Base-by-base conservation (phyloP, 2,329 filamentous ascomycete genomes). In the Talaromyces sp. region DNA sequence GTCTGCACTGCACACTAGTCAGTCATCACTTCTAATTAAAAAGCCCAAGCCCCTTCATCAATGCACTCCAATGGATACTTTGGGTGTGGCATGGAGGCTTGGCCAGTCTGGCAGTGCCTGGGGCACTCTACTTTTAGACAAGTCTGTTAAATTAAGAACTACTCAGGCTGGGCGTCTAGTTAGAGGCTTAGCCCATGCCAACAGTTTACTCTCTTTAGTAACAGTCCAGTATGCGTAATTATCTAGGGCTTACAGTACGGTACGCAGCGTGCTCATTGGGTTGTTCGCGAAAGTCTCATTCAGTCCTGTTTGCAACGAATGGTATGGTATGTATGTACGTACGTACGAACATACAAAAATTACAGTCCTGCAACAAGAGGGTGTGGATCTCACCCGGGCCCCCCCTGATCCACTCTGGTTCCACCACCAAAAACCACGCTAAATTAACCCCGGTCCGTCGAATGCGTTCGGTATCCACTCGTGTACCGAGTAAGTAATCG, bases 31-130 rank as follows among this genome's bases (percentile, higher is more conserved):
- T 57, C n/a, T 22, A 41, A 57, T 57, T 41, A 39, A 27, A 9
- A 19, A 43, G 56, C 45, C 56, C 56, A 59, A 59, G 56, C 56
- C 56, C 56, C 56, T 59, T 43, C 56, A 5, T 31, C 25, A 59
- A 59, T 59, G 56, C 56, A 43, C 37, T 43, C 15, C 19, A 59
- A 59, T 59, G 56, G 56, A 59, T 39, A 58, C 22, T 57, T 22
- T 37, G 54, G 52, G 19, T 19, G 41, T 7, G 56, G 37, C 37
- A 58, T 43, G 37, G 56, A 43, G 56, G 56, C 56, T 59, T 59
- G 56, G 56, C 27, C 56, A 57, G 54, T 43, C 35, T 39, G 35
- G 54, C 54, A 43, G 54, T 58, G 56, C 56, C 56, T 58, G 56
- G 56, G 56, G 56, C 56, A 27, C 11, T 56, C 52, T 56, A 56